Percentiles rank a stretch among this genome's conserved stretches.
Evolutionary conservation across 352 stramenopile genomes (phyloP).

Genomic region (Phytophthora pini): DNA sequence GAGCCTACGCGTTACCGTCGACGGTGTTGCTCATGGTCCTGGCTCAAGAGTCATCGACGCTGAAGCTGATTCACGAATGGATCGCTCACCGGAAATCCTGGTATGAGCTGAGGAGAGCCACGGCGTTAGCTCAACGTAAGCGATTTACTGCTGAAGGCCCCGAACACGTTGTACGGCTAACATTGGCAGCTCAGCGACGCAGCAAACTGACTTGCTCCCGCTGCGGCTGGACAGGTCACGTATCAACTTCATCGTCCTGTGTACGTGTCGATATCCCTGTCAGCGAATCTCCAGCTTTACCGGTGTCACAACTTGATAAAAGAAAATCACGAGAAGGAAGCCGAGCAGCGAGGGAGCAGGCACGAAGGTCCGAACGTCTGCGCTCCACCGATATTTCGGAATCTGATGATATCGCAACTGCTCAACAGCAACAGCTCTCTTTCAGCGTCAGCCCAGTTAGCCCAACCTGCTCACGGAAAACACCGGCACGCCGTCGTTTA

Average conservation of each 20-base stretch:
- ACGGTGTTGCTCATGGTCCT: slow-evolving; percentile 40
- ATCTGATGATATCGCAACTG: neutral
- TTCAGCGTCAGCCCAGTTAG: slow-evolving; percentile 7
- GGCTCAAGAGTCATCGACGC: slow-evolving; percentile 41
- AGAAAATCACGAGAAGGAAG: slow-evolving; percentile 14
- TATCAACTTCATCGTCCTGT: slow-evolving; percentile 56
- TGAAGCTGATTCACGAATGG: slow-evolving; percentile 47
- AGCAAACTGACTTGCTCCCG: slow-evolving; percentile 60
- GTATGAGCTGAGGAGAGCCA: slow-evolving; percentile 64
- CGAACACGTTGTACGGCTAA: slow-evolving; percentile 34
- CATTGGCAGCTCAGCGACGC: slow-evolving; percentile 48
- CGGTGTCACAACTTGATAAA: slow-evolving; percentile 6
- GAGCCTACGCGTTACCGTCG: slow-evolving; percentile 46
- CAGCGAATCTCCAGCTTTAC: neutral
- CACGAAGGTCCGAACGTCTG: slow-evolving; percentile 3
- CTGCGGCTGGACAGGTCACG: slow-evolving; percentile 61
- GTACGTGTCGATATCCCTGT: slow-evolving; percentile 26
- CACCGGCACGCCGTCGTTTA: slow-evolving; percentile 16
- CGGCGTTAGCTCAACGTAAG: slow-evolving; percentile 66
- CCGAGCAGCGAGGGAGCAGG: slow-evolving; percentile 13
- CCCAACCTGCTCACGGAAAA: slow-evolving; percentile 8
- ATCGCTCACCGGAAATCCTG: slow-evolving; percentile 52
- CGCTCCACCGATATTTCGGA: slow-evolving; percentile 6
- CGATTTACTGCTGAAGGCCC: slow-evolving; percentile 34
- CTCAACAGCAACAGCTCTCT: slow-evolving; percentile 9